Base-by-base conservation (phyloP, 768 basidiomycete genomes). In the Tremella fuciformis region DNA sequence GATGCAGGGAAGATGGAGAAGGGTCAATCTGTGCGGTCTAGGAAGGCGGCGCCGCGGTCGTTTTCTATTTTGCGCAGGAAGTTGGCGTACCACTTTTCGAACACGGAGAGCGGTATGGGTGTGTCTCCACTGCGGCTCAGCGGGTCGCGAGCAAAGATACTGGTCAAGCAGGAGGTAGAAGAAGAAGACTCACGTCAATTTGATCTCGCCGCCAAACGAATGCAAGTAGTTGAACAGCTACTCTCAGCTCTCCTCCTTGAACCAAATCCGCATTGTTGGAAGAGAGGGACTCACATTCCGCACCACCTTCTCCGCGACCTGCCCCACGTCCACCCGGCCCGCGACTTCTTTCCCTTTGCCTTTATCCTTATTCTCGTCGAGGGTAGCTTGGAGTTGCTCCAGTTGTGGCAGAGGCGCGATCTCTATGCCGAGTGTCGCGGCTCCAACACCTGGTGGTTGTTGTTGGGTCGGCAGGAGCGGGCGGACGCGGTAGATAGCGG, bases 201-300 rank as follows among this genome's bases (percentile, higher is more conserved):
- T 71, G 44, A 69, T 58, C 38, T 71, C 73, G n/a, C 73, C 73
- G 16, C 72, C 75, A 50, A 75, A 76, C 1, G 75, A 76, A 58
- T 76, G 75, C 0, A 76, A 64, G 56, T 76, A 76, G 59, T 76
- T 76, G 70, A 76, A 76, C 8, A 76, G 69, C 75, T 63, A n/a
- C 25, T 21, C 6, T 50, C 49, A 50, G 16, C 25, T 8, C 19
- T 21, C 22, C 7, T 3, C 49, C 49, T 46, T 46, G 42, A 41
- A 11, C 11, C 39, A 41, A 11, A 11, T 11, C 39, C 39, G 13
- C 39, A 41, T n/a, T n/a, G n/a, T n/a, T n/a, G 39, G 39, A n/a
- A 15, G 16, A 29, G 25, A 15, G 25, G 13, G 19, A 67, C 75
- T 52, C 29, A 75, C 75, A 70, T 76, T 76, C 63, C 75, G 75